Evolutionary conservation across 2,329 filamentous ascomycete species (phyloP).

Genomic region (Penicillium sp.): DNA sequence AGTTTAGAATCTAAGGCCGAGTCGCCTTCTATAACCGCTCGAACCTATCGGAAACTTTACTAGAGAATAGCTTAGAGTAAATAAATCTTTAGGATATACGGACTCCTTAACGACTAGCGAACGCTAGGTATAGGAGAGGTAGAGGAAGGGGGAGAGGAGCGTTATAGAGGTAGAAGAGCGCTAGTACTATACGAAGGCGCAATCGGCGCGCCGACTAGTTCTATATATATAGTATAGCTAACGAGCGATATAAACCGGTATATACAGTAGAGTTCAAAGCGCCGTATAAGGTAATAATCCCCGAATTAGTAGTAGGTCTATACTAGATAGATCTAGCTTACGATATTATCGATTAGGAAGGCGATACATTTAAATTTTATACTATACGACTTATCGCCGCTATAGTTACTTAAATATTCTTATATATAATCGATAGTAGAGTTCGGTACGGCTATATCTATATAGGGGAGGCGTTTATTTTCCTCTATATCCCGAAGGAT

Average conservation of each 20-base stretch:
- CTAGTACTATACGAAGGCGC: no score
- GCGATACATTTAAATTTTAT: conserved; percentile 27
- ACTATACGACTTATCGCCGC: conserved; percentile 24
- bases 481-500: conserved; percentile 26
- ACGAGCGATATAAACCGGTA: conserved; percentile 9
- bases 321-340: conserved; percentile 25
- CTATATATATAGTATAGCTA: not conserved
- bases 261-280: conserved; percentile 31
- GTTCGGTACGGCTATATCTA: conserved; percentile 27
- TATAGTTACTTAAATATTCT: conserved; percentile 31
- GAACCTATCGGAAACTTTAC: no score
- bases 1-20: no score
- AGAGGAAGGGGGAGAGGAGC: no score
- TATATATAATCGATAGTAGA: conserved; percentile 27
- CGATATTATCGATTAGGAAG: conserved; percentile 29
- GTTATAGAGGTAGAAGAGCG: no score
- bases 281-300: conserved; percentile 24
- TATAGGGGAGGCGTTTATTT: conserved; percentile 33
- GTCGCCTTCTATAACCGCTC: no score
- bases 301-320: conserved; percentile 26
- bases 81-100: no score
- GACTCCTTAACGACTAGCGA: no score
- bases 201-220: conserved; percentile 13
- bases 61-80: no score
- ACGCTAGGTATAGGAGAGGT: no score